Conservation (phyloP, 805 yeast species). For the Komagataella phaffii region DNA sequence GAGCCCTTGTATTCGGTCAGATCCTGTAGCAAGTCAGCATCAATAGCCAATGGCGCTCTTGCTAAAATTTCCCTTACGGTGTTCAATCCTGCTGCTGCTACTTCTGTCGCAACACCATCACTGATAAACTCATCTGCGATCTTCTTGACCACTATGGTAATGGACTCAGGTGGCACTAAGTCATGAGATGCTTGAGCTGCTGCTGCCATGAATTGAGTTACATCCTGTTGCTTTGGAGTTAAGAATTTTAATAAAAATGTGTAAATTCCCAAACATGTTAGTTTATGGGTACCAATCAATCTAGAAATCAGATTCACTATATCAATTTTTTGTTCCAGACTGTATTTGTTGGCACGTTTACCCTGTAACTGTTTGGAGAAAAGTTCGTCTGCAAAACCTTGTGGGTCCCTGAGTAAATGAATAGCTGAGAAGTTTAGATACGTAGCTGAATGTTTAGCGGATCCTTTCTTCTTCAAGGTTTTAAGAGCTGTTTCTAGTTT, state of each 20-base stretch:
- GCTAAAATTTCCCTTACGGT: slow-evolving; percentile 87
- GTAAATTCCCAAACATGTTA: slow-evolving; percentile 80
- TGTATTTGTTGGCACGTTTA: slow-evolving; percentile 56
- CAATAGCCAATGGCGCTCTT: slow-evolving; percentile 92
- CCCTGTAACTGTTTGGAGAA: slow-evolving; percentile 61
- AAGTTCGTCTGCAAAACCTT: slow-evolving; percentile 86
- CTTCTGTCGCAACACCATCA: slow-evolving; percentile 97
- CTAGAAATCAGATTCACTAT: slow-evolving; percentile 82
- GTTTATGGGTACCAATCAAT: slow-evolving; percentile 86
- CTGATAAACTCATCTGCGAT: slow-evolving; percentile 96
- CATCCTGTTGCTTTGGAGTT: slow-evolving; percentile 90
- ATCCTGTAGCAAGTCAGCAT: slow-evolving; percentile 77
- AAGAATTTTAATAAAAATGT: slow-evolving; percentile 79
- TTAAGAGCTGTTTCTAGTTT: slow-evolving; percentile 68
- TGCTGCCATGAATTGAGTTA: slow-evolving; percentile 94
- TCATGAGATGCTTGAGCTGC: slow-evolving; percentile 95
- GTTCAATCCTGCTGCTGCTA: slow-evolving; percentile 95
- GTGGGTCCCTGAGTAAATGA: slow-evolving; percentile 91
- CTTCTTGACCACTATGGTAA: slow-evolving; percentile 70
- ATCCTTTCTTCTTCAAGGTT: slow-evolving; percentile 49
- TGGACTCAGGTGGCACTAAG: slow-evolving; percentile 89
- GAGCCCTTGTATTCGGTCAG: slow-evolving; percentile 84
- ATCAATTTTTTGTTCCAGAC: slow-evolving; percentile 78
- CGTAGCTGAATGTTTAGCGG: slow-evolving; percentile 42
- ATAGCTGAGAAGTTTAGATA: slow-evolving; percentile 89